These are phyloP conservation scores for Blastobotrys indianensis DNA, from an alignment of 1,139 yeast species.

Conservation along the genomic window DNA sequence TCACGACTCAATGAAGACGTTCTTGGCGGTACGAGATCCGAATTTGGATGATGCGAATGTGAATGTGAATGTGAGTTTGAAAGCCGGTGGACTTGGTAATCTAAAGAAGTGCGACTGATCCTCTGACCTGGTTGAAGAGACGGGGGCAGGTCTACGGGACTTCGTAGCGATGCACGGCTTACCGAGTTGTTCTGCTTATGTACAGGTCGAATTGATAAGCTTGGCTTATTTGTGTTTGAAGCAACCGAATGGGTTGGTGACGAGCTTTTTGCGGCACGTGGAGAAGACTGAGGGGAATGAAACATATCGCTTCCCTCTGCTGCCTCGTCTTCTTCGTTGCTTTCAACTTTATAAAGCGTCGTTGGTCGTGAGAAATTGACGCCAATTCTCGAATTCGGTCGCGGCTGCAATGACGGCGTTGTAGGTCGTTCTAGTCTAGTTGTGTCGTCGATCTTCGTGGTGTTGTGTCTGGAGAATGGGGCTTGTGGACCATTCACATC, in stretches of 20 bases:
- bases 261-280: background rate
- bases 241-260: too few species aligned
- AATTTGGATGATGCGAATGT: background rate
- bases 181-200: background rate
- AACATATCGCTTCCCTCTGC: conserved; percentile 1
- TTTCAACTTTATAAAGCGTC: conserved; percentile 20
- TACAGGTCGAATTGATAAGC: background rate
- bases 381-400: conserved; percentile 17
- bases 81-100: conserved; percentile 1
- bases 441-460: background rate
- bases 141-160: conserved; percentile 2
- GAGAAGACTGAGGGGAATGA: conserved; percentile 2
- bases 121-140: background rate
- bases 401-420: conserved; percentile 3
- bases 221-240: too few species aligned
- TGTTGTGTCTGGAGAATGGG: background rate
- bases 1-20: conserved; percentile 7
- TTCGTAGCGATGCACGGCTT: background rate
- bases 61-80: too few species aligned
- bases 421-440: background rate
- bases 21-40: conserved; percentile 9
- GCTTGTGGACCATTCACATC: conserved; percentile 1
- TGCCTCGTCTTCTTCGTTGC: background rate
- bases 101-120: background rate
- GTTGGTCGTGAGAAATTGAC: conserved; percentile 25